phyloP scores from a whole-genome alignment of 2,329 filamentous ascomycete genomes.

The Paradendryphiella salina region DNA sequence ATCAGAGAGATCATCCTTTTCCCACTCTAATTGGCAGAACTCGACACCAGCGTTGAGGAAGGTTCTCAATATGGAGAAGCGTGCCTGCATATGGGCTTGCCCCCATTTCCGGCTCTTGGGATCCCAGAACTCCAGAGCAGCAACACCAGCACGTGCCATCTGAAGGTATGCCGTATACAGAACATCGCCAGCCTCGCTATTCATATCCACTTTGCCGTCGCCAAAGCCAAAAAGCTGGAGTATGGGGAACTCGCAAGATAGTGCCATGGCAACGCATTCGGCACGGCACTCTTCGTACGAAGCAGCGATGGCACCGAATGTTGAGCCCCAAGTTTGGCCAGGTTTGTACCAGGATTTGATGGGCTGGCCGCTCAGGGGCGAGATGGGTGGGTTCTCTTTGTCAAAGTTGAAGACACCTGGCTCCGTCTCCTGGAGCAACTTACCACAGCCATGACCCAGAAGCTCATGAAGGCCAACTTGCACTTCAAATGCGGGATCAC shows the following conservation, averaged over 20 bases:
- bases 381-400: constrained; percentile 75
- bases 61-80: constrained; percentile 82
- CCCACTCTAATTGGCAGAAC: constrained; percentile 81
- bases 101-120: constrained; percentile 90
- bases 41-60: constrained; percentile 84
- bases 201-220: constrained; percentile 71
- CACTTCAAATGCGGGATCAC: constrained; percentile 88
- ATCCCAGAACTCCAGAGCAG: constrained; percentile 92
- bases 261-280: constrained; percentile 89
- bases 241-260: constrained; percentile 85
- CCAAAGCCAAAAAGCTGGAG: constrained; percentile 92
- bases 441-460: constrained; percentile 86
- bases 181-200: constrained; percentile 79
- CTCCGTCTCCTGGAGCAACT: constrained; percentile 86
- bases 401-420: constrained; percentile 89
- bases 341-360: constrained; percentile 90
- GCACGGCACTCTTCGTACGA: constrained; percentile 95
- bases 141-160: constrained; percentile 92
- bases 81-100: constrained; percentile 82
- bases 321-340: constrained; percentile 90
- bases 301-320: constrained; percentile 84
- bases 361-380: constrained; percentile 75
- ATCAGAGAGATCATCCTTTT: constrained; percentile 75
- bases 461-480: constrained; percentile 95
- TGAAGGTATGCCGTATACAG: constrained; percentile 85